Evolutionary conservation across 768 basidiomycete genomes (phyloP).

Genomic region (Tulasnella calospora): DNA sequence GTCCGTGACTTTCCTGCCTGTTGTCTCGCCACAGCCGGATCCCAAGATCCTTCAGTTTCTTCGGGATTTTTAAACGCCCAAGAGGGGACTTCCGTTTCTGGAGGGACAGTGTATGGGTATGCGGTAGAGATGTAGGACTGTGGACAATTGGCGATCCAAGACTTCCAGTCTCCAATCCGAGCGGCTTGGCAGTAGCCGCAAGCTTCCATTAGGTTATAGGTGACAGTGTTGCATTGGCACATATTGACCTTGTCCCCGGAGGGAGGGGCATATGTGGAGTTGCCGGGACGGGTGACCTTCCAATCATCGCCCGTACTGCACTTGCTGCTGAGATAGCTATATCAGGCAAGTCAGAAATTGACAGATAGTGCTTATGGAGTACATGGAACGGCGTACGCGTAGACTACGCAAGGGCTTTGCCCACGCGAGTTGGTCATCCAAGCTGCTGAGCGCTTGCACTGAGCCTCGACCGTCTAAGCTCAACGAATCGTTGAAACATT

Average conservation of each 20-base stretch:
- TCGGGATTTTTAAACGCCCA: slow-evolving; percentile 13
- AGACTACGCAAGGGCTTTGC: neutral
- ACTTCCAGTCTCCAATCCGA: neutral
- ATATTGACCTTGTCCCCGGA: neutral
- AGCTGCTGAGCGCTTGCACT: neutral
- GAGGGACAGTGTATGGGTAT: neutral
- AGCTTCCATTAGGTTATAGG: slow-evolving; percentile 11
- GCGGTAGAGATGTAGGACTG: neutral
- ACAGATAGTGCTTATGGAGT: no score
- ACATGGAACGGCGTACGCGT: neutral
- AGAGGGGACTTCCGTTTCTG: slow-evolving; percentile 11
- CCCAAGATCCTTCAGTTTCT: neutral
- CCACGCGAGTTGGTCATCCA: neutral
- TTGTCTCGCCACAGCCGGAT: neutral
- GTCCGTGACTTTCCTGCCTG: neutral
- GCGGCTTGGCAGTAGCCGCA: slow-evolving; percentile 20
- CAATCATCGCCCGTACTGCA: neutral
- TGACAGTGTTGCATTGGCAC: slow-evolving; percentile 23
- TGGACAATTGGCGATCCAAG: slow-evolving; percentile 13
- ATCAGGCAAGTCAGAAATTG: neutral
- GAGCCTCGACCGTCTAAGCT: neutral
- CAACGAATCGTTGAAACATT: neutral
- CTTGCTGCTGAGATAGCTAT: neutral
- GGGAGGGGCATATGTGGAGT: neutral
- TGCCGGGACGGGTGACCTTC: neutral